Conservation (phyloP, 1,284 basidiomycete genomes). For the Sutorius eximius region DNA sequence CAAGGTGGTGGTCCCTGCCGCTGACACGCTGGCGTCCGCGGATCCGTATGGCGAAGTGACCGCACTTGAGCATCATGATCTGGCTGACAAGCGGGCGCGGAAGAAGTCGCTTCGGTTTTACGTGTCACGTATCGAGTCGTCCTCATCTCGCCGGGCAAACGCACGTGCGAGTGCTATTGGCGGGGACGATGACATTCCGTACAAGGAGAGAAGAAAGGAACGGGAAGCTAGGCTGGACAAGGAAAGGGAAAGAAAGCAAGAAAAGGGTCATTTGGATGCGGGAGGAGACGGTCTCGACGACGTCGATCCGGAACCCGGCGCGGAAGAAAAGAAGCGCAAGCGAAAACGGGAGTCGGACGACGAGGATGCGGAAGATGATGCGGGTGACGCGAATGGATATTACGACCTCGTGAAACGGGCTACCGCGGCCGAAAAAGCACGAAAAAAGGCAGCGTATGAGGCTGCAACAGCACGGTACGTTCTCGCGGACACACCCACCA, state of each 20-base stretch:
- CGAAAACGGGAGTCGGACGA: conserved; percentile 48
- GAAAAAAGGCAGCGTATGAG: conserved; percentile 82
- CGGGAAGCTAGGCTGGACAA: conserved; percentile 52
- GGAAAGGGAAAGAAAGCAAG: conserved; percentile 47
- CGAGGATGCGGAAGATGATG: conserved; percentile 38
- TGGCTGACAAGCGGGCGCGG: conserved; percentile 77
- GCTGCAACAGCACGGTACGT: conserved; percentile 64
- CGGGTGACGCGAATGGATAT: conserved; percentile 65
- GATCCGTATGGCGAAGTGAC: conserved; percentile 79
- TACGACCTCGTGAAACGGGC: conserved; percentile 84
- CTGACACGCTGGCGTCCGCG: conserved; percentile 27
- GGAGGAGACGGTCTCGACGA: conserved; percentile 71
- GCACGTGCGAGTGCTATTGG: conserved; percentile 64
- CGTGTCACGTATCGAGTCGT: conserved; percentile 77
- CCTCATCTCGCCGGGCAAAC: conserved; percentile 67
- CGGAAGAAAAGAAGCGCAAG: conserved; percentile 33
- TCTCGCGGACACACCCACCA: not conserved
- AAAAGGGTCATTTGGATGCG: conserved; percentile 39
- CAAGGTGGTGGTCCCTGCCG: not conserved
- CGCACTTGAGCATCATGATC: conserved; percentile 68
- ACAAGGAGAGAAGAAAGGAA: conserved; percentile 65
- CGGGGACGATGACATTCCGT: conserved; percentile 90
- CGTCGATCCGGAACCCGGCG: conserved; percentile 41
- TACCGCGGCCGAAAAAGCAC: conserved; percentile 70
- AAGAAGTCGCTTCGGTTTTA: conserved; percentile 86